Conservation (phyloP, 2,329 filamentous ascomycete species). For the Fusarium tuaranense region DNA sequence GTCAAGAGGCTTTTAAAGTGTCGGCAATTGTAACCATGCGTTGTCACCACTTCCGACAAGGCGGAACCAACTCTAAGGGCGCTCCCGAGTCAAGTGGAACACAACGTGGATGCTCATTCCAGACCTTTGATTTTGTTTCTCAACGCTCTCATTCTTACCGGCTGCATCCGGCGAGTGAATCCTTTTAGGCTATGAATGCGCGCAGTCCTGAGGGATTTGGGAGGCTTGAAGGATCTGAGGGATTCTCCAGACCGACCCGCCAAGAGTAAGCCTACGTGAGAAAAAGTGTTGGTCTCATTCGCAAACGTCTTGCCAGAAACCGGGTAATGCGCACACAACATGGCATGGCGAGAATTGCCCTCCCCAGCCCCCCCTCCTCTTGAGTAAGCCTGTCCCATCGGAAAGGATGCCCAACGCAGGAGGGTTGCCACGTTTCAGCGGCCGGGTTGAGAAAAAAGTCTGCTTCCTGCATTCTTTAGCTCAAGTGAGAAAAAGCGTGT, state of each 20-base stretch:
- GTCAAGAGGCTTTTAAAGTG: neutral
- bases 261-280: constrained; percentile 34
- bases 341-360: neutral
- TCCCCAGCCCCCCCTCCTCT: constrained; percentile 24
- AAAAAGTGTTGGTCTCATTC: constrained; percentile 25
- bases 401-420: neutral
- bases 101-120: constrained; percentile 21
- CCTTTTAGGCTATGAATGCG: neutral
- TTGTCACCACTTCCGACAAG: constrained; percentile 1
- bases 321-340: neutral
- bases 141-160: constrained; percentile 14
- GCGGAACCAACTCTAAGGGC: neutral
- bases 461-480: neutral
- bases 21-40: neutral
- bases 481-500: neutral
- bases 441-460: neutral
- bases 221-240: neutral
- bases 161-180: neutral
- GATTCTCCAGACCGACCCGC: constrained; percentile 12
- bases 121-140: constrained; percentile 2
- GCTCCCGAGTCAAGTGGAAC: constrained; percentile 4
- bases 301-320: neutral
- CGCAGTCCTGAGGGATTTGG: neutral
- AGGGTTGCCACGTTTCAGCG: constrained; percentile 14
- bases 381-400: neutral